Evolutionary conservation across 306 rosid genomes (phyloP).

Genomic region (Corylus heterophylla): DNA sequence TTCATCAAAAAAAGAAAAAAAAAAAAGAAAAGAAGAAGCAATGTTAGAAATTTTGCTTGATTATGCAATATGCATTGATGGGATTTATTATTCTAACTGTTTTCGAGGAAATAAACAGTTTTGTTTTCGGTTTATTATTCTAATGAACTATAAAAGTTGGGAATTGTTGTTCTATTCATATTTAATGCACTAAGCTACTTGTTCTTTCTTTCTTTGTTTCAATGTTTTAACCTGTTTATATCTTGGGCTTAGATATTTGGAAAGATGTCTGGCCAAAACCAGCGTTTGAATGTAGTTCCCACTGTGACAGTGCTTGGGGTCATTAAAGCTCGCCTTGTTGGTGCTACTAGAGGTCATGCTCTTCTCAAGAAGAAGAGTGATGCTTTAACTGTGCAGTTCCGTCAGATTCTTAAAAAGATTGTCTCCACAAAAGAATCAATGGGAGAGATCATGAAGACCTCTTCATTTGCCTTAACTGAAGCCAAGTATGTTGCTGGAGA

Average conservation of each 20-base stretch:
- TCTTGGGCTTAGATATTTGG: slow-evolving; percentile 36
- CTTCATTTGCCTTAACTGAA: slow-evolving; percentile 84
- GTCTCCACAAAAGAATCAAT: slow-evolving; percentile 89
- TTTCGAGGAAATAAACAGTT: not conserved
- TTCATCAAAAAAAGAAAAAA: no score
- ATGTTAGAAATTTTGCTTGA: no score
- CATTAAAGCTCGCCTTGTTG: slow-evolving; percentile 79
- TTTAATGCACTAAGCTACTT: not conserved
- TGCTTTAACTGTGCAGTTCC: slow-evolving; percentile 86
- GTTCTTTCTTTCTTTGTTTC: not conserved
- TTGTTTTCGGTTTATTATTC: not conserved
- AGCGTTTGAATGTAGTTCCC: slow-evolving; percentile 93
- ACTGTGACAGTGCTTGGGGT: slow-evolving; percentile 91
- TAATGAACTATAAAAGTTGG: not conserved
- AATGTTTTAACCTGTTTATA: not conserved
- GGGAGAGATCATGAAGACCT: slow-evolving; percentile 90
- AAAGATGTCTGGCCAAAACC: slow-evolving; percentile 84
- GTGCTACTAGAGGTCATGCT: slow-evolving; percentile 95
- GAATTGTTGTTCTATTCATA: no score
- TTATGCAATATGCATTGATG: no score
- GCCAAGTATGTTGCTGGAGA: slow-evolving; percentile 96
- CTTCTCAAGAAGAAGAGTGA: slow-evolving; percentile 98
- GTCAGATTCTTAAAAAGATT: slow-evolving; percentile 83
- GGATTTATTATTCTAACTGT: no score
- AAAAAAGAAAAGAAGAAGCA: no score